Evolutionary conservation across 2,329 filamentous ascomycete genomes (phyloP).

Genomic region (Trichoderma oligosporum): DNA sequence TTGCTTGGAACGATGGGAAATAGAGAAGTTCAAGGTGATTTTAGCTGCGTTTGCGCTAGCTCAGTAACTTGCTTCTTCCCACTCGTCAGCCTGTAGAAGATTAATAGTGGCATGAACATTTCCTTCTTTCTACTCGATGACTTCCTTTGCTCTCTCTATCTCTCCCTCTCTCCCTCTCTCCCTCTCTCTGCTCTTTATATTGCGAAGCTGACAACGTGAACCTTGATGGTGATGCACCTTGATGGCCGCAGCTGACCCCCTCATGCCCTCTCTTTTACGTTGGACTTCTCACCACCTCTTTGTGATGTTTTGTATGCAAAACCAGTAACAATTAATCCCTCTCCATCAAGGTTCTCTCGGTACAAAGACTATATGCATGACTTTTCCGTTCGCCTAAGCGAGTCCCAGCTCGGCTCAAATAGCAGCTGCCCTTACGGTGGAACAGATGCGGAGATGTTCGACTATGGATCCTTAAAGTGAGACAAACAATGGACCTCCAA

Average conservation of each 20-base stretch:
- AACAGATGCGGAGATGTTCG: background rate
- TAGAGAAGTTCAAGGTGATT: too few relatives aligned
- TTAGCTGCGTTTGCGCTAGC: too few relatives aligned
- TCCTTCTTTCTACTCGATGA: too few relatives aligned
- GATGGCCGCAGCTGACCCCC: background rate
- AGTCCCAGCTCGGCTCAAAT: background rate
- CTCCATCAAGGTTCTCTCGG: conserved; percentile 17
- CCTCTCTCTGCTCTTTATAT: background rate
- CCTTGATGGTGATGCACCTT: conserved; percentile 14
- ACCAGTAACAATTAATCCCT: background rate
- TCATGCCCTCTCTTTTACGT: background rate
- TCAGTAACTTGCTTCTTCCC: too few relatives aligned
- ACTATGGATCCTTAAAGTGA: background rate
- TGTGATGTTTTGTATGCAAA: background rate
- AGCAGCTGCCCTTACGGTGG: background rate
- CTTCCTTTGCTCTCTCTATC: background rate
- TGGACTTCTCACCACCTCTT: background rate
- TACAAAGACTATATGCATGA: too few relatives aligned
- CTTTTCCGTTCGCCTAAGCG: background rate
- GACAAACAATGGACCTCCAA: background rate
- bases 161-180: background rate
- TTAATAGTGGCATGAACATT: too few relatives aligned
- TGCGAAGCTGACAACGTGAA: background rate
- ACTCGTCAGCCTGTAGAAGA: too few relatives aligned
- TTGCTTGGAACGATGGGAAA: too few relatives aligned